Evolutionary conservation across 352 stramenopile species (phyloP), one percentile per base, ranked within the genome.

Genomic region (Globisporangium spinosum): DNA sequence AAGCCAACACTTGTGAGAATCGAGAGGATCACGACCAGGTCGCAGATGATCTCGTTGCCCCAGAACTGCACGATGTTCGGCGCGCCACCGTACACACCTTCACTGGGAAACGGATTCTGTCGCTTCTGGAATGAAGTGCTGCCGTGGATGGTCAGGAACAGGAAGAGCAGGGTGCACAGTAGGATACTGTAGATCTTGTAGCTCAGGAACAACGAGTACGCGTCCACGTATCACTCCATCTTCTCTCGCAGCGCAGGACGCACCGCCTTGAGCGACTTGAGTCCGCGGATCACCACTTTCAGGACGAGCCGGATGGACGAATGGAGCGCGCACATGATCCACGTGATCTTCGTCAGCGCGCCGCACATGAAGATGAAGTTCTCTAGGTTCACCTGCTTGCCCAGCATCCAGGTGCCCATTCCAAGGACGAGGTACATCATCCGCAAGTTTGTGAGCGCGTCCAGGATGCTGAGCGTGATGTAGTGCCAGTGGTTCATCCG

Each of bases 401-500:
- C 75, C n/a, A 90, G 72, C 78, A 90, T 89, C 70, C 71, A 90
- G 47, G 79, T 77, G 3, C 78, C 82, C 20, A 87, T 78, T 27
- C 83, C 62, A 3, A 82, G 68, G 2, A 80, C 69, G 7, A 77
- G 70, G 56, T 89, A 89, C 9, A 70, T 86, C 62, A 80, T 71
- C 0, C 80, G 75, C 0, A 89, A 15, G 58, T 76, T 86, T 1
- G 74, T 59, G 8, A 88, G 61, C 6, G 78, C 67, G 12, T 90
- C 80, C 38, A 88, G 54, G 17, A 88, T 81, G 61, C 82, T 89
- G 0, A 89, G 49, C 2, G 73, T 40, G 7, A 89, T 87, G 67
- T 89, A 90, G 1, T 89, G 68, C 82, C 82, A 90, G 57, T 90
- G 80, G 63, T 89, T 90, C 62, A 89, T 85, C 82, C 82, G 89